Percentiles rank a stretch among this genome's conserved stretches.
Evolutionary conservation across 768 basidiomycete species (phyloP).

Genomic region (Suillus subluteus): DNA sequence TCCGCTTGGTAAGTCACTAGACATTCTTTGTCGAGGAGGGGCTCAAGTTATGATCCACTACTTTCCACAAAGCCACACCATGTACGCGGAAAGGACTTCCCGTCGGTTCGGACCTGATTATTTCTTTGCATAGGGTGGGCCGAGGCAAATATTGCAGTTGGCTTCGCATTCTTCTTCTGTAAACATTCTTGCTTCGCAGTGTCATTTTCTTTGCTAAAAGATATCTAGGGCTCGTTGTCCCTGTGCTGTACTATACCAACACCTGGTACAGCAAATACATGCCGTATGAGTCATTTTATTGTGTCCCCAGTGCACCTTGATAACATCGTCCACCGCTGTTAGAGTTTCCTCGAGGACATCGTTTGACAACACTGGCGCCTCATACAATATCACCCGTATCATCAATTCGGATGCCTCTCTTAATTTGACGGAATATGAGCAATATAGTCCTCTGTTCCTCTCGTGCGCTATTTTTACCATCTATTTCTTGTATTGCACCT

Average conservation of each 20-base stretch:
- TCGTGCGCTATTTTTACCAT: constrained; percentile 38
- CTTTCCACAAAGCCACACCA: constrained; percentile 5
- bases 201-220: constrained; percentile 55
- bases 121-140: constrained; percentile 62
- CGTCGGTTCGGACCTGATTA: neutral
- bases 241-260: constrained; percentile 71
- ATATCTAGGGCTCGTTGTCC: constrained; percentile 54
- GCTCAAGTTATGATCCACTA: neutral
- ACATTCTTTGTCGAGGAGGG: neutral
- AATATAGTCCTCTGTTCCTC: constrained; percentile 66
- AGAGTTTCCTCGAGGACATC: constrained; percentile 66
- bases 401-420: constrained; percentile 56
- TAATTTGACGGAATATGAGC: constrained; percentile 55
- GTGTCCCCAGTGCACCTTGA: neutral
- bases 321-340: constrained; percentile 5
- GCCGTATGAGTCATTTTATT: constrained; percentile 43
- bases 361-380: constrained; percentile 61
- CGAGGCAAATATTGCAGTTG: constrained; percentile 65
- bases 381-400: constrained; percentile 63
- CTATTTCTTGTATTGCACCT: constrained; percentile 24
- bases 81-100: neutral
- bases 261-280: constrained; percentile 59
- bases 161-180: constrained; percentile 76
- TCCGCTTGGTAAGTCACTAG: constrained; percentile 58
- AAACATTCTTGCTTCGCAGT: constrained; percentile 38